Percentiles rank a stretch among this genome's conserved stretches.
Evolutionary conservation across 257 asterid species (phyloP).

Genomic region (Solanum etuberosum): DNA sequence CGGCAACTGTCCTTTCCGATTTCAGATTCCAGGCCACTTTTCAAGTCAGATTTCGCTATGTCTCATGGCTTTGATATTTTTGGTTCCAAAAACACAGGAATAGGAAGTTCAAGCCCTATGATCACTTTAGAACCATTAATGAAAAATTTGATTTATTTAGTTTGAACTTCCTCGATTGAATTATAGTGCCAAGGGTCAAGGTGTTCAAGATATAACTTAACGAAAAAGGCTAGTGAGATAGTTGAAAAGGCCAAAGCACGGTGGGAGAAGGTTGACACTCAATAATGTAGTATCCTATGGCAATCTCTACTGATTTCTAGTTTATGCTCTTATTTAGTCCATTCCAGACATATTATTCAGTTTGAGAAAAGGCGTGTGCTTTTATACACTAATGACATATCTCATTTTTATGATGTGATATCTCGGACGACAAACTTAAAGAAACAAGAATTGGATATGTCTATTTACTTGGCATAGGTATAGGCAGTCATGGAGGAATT

Average conservation of each 20-base stretch:
- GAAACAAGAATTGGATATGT: background rate
- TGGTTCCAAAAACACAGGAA: background rate
- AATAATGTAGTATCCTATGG: background rate
- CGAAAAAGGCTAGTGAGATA: background rate
- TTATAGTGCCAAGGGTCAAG: background rate
- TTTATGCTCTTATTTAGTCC: background rate
- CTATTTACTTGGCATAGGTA: background rate
- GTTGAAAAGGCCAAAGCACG: background rate
- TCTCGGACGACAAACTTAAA: background rate
- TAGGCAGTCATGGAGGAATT: background rate
- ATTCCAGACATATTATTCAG: background rate
- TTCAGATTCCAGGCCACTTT: background rate
- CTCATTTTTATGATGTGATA: background rate
- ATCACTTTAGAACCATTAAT: background rate
- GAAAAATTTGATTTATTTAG: background rate
- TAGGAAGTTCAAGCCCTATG: background rate
- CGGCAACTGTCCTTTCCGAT: background rate
- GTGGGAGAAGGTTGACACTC: background rate
- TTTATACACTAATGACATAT: background rate
- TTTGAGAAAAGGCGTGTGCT: background rate
- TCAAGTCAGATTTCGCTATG: background rate
- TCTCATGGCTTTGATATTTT: background rate
- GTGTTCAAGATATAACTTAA: background rate
- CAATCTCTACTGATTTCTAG: background rate
- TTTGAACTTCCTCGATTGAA: background rate